phyloP scores from a whole-genome alignment of 768 basidiomycete genomes.

The Boletus rubropictus region DNA sequence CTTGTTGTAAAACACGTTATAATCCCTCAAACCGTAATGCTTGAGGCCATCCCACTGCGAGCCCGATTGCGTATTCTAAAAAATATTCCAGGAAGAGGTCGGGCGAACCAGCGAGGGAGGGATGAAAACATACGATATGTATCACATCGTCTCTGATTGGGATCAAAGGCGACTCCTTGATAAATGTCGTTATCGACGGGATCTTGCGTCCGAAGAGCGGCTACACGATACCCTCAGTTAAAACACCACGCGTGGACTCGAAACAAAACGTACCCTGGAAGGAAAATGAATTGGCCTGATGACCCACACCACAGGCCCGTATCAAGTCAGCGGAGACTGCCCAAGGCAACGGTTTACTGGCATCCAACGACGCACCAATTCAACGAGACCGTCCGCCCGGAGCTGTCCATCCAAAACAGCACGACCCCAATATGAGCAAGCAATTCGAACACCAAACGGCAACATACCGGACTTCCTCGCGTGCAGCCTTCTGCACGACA shows the following conservation, averaged over 20 bases:
- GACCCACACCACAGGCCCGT: no score
- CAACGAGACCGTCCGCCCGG: conserved; percentile 50
- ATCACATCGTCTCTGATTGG: conserved; percentile 43
- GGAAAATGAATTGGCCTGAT: conserved; percentile 69
- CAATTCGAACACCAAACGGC: neutral
- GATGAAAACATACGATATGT: conserved; percentile 40
- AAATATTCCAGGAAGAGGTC: neutral
- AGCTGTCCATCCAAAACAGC: conserved; percentile 28
- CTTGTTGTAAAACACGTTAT: conserved; percentile 62
- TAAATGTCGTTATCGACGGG: conserved; percentile 45
- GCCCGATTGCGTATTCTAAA: conserved; percentile 64
- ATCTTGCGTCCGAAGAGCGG: conserved; percentile 51
- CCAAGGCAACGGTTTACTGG: neutral
- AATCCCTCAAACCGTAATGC: conserved; percentile 49
- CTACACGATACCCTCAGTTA: conserved; percentile 29
- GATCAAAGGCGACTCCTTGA: conserved; percentile 10
- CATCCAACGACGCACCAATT: conserved; percentile 46
- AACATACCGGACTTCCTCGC: conserved; percentile 53
- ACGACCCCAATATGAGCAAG: neutral
- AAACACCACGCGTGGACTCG: neutral
- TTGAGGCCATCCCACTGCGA: conserved; percentile 66
- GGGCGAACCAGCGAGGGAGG: no score
- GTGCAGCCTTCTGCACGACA: conserved; percentile 52
- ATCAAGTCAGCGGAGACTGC: conserved; percentile 6
- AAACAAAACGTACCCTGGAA: conserved; percentile 39